Evolutionary conservation across 805 yeast species (phyloP), one percentile per base, ranked within the genome.

Genomic region (Cyberlindnera galapagoensis): DNA sequence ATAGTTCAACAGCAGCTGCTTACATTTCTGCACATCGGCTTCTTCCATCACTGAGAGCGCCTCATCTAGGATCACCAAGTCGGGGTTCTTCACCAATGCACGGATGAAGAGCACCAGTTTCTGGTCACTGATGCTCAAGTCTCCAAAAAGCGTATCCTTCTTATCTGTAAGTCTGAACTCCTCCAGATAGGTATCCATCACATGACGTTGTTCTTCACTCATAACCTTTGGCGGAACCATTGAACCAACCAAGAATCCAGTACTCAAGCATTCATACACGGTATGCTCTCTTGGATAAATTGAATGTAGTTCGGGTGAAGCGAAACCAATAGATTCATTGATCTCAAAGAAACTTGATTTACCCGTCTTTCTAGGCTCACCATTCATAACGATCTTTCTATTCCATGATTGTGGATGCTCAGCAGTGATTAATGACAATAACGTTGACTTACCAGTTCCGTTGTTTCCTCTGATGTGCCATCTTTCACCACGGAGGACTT

Each of bases 391-490:
- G 15, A 92, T 67, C 15, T 69, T 73, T 5, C 74, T 68, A 44
- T 75, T 79, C 97, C 97, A 90, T 2, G 96, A 79, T 57, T 90
- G 96, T 1, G 98, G 98, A 53, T 90, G 98, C 47, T 90, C 98
- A 4, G 95, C 87, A 0, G 95, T 87, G 18, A 90, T 65, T 28
- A 92, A 55, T 3, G 97, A 75, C 11, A 92, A 57, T 16, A 90
- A 59, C 0, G 98, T 92, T 2, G 96, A 83, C 54, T 90, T 90
- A 0, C 98, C 98, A 0, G 94, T 71, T 1, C 98, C 98, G 44
- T 92, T 90, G 36, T 76, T 73, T 3, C 98, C 98, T 35, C 80
- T 63, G 19, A 90, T 67, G 51, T 92, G 94, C 94, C 97, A 86
- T 48, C 74, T 79, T 22, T 85, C 82, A 4, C 94, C 94, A 26